Evolutionary conservation across 306 rosid genomes (phyloP), one percentile per base, ranked within the genome.

Genomic region (Glycine tomentella): DNA sequence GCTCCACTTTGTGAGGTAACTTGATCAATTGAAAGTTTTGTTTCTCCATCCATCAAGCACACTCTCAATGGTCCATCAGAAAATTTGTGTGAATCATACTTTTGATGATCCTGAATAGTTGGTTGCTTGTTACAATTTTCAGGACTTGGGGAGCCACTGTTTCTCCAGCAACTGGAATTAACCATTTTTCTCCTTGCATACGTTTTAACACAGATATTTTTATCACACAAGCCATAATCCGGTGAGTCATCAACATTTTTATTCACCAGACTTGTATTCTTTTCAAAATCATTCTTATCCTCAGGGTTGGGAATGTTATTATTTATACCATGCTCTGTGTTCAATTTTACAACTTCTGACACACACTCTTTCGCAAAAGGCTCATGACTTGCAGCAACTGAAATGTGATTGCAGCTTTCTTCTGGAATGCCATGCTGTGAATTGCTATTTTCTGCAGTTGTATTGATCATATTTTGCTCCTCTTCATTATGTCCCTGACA

Each of bases 1-100:
- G 48, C 76, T 76, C 68, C 82, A 72, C 55, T 66, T 74, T 63
- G 73, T 55, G 80, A 75, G 80, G 83, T 78, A 76, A 38, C 84
- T 71, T 59, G 80, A 40, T 80, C 75, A 51, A 14, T 71, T 72
- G 59, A 81, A 56, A 71, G 59, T 57, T 70, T 63, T 25, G 42
- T 40, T 65, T 77, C 77, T 46, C 50, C 76, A 49, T 70, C 79
- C 25, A 77, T 64, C 71, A 64, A 66, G 40, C 9, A 86, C 52
- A 65, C 77, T 66, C 34, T 11, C 16, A 17, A 10, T 45, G 74
- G 15, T 46, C 40, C 56, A 46, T 45, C 74, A 69, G 56, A 69
- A 76, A 49, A 13, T 25, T 44, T 52, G 25, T 46, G 52, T 51
- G 79, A 82, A 70, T 70, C 53, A 49, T 69, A 87, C 44, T 16